Percentiles rank a stretch among this genome's conserved stretches.
Conservation (phyloP, 441 rosid species). For the Raphanus hybrid region DNA sequence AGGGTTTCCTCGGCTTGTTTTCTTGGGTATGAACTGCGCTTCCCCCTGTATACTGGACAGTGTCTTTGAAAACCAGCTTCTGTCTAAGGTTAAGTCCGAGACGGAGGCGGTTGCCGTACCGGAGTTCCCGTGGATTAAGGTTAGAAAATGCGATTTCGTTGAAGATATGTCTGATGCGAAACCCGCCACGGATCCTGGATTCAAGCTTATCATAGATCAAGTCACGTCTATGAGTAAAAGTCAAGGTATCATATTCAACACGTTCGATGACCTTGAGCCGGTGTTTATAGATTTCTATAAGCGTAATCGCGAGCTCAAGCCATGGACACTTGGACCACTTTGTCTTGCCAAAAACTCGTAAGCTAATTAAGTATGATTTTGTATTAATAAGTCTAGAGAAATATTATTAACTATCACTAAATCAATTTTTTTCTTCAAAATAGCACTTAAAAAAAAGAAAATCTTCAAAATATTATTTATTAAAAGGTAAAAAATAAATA, state of each 20-base stretch:
- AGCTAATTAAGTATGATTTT: neutral
- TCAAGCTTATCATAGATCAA: constrained; percentile 5
- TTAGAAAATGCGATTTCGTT: constrained; percentile 7
- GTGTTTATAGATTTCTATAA: constrained; percentile 10
- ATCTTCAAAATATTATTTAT: too few species aligned
- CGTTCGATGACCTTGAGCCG: constrained; percentile 6
- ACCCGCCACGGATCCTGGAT: constrained; percentile 8
- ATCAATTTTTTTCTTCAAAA: too few species aligned
- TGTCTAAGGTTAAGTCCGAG: constrained; percentile 11
- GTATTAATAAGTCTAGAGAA: neutral
- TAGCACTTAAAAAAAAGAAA: too few species aligned
- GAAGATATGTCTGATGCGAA: neutral
- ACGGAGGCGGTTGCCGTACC: neutral
- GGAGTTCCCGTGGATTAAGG: constrained; percentile 12
- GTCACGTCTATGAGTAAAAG: neutral
- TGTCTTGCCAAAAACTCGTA: neutral
- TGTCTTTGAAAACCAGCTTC: neutral
- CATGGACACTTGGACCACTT: constrained; percentile 12
- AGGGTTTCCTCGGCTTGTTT: constrained; percentile 19
- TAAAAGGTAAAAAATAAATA: too few species aligned
- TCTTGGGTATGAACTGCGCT: constrained; percentile 7
- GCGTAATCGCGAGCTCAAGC: constrained; percentile 8
- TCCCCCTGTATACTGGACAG: constrained; percentile 6
- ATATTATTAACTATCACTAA: too few species aligned
- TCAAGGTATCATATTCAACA: constrained; percentile 14